Evolutionary conservation across 2,329 filamentous ascomycete species (phyloP), one percentile per base, ranked within the genome.

Genomic region (Xylariaceae sp.): DNA sequence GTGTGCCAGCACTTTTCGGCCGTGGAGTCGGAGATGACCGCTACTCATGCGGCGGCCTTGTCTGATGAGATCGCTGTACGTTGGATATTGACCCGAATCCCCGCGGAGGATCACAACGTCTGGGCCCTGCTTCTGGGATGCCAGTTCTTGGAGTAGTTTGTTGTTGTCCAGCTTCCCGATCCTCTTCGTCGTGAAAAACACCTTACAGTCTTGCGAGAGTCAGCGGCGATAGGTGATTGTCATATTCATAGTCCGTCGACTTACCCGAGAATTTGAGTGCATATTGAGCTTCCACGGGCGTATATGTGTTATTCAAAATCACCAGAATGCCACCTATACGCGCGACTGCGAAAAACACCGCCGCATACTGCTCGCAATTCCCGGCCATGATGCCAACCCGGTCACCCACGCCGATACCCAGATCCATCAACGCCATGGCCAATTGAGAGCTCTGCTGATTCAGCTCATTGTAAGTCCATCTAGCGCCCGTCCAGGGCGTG

Each of bases 261-360:
- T 4, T 64, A 84, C 81, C 79, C 13, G 83, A 81, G 56, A 89
- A 87, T 41, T 76, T 74, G 19, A 90, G 63, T 9, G 83, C 86
- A 61, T 85, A 84, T 59, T 81, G 74, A 36, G 84, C 80, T 64
- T 90, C 86, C 1, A 75, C 78, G 2, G 81, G 73, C 1, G 86
- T 90, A 59, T 90, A 90, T 0, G 85, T 90, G 64, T 89, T 90
- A 66, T 90, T 90, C 50, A 90, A 68, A 34, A 89, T 87, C 19
- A 89, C 85, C 39, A 89, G 69, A 34, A 85, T 80, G 35, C 76
- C 81, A 9, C 83, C 82, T 15, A 85, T 73, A 35, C 78, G 73
- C 31, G 81, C 79, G 9, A 80, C 82, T 3, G 83, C 84, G 51
- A 89, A 88, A 69, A 88, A 87, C 13, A 88, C 74, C 3, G 83